phyloP scores from a whole-genome alignment of 2,329 filamentous ascomycete species.

The Annulohypoxylon truncatum region DNA sequence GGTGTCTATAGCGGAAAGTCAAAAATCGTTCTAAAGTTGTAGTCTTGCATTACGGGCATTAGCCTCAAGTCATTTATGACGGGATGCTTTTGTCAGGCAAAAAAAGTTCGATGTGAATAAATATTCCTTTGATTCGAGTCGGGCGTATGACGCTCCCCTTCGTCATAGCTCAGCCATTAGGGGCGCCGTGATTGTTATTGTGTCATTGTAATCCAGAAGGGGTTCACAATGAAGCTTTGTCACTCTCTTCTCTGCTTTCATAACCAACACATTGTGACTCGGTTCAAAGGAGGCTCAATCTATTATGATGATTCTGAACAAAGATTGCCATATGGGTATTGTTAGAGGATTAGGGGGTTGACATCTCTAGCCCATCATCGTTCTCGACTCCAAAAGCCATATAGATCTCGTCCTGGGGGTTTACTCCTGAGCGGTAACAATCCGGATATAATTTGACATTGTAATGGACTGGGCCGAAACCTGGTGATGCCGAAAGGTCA shows the following conservation, averaged over 20 bases:
- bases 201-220: slow-evolving; percentile 16
- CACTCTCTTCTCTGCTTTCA: not conserved
- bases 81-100: slow-evolving; percentile 23
- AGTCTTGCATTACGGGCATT: not conserved
- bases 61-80: slow-evolving; percentile 25
- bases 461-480: not conserved
- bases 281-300: slow-evolving; percentile 1
- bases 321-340: not conserved
- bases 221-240: slow-evolving; percentile 27
- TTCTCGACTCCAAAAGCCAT: not conserved
- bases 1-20: slow-evolving; percentile 26
- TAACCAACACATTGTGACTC: slow-evolving; percentile 31
- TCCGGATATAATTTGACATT: not conserved
- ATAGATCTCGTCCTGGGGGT: not conserved
- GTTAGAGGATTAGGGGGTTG: not conserved
- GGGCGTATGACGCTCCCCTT: slow-evolving; percentile 19
- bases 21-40: slow-evolving; percentile 20
- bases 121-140: slow-evolving; percentile 21
- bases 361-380: not conserved
- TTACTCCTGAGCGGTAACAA: too few relatives aligned
- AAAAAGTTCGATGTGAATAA: slow-evolving; percentile 1
- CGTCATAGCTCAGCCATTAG: slow-evolving; percentile 12
- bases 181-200: slow-evolving; percentile 12
- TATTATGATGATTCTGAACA: slow-evolving; percentile 5
- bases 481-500: not conserved